Conservation (phyloP, 768 basidiomycete genomes). For the Xerocomellus intermedius region DNA sequence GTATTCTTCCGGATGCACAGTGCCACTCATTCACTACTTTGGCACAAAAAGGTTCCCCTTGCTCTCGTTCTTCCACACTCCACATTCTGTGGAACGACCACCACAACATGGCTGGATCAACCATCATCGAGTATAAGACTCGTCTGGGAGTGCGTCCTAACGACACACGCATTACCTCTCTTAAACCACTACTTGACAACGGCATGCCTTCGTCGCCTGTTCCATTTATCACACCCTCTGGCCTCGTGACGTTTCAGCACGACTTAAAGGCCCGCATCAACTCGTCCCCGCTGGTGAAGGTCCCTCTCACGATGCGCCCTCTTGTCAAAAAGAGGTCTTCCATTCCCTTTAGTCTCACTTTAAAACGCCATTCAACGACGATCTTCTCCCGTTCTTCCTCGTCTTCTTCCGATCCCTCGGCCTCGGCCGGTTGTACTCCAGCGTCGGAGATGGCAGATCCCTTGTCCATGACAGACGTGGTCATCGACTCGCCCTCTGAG, state of each 20-base stretch:
- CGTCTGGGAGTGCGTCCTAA: not conserved
- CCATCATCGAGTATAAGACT: slow-evolving; percentile 21
- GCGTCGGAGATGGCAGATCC: slow-evolving; percentile 24
- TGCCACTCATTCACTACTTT: slow-evolving; percentile 13
- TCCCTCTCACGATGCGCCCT: slow-evolving; percentile 28
- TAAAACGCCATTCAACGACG: slow-evolving; percentile 28
- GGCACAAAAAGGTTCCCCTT: slow-evolving; percentile 16
- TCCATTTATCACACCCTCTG: slow-evolving; percentile 26
- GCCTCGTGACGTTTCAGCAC: slow-evolving; percentile 29
- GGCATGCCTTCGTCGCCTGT: slow-evolving; percentile 27
- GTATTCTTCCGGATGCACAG: slow-evolving; percentile 4
- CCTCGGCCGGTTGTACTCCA: slow-evolving; percentile 14
- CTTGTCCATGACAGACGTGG: slow-evolving; percentile 7
- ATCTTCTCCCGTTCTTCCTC: slow-evolving; percentile 22
- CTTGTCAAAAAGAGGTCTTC: slow-evolving; percentile 30
- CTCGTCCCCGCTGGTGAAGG: slow-evolving; percentile 25
- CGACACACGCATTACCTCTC: slow-evolving; percentile 20
- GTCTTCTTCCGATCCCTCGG: slow-evolving; percentile 12
- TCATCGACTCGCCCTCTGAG: not conserved
- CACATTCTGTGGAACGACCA: slow-evolving; percentile 19
- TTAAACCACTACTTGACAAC: slow-evolving; percentile 11
- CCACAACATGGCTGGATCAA: slow-evolving; percentile 20
- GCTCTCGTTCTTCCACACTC: slow-evolving; percentile 8
- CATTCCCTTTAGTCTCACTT: slow-evolving; percentile 15
- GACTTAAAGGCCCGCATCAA: slow-evolving; percentile 31